phyloP scores from a whole-genome alignment of 371 early-diverging fungal species.

The Circinella minor region DNA sequence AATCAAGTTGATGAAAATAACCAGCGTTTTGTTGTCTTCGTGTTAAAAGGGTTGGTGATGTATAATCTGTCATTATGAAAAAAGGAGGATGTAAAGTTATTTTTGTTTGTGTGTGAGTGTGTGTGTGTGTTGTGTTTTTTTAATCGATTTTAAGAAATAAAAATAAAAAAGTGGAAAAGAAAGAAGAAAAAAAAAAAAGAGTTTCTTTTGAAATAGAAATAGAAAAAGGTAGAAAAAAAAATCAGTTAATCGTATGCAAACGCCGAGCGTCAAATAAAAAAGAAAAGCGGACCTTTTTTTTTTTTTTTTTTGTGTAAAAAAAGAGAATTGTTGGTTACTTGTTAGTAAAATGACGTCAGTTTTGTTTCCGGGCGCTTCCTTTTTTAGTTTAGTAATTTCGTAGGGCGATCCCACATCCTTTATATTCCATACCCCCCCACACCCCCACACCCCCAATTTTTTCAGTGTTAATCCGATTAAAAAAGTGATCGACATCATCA shows the following conservation, averaged over 20 bases:
- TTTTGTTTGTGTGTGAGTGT: not conserved
- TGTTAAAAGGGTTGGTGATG: constrained; percentile 28
- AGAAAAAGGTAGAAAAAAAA: not conserved
- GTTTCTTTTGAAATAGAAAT: not conserved
- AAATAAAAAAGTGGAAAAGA: constrained; percentile 9
- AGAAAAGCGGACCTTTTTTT: not conserved
- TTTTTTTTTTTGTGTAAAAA: no score
- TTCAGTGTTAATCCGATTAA: no score
- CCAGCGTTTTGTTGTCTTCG: constrained; percentile 41
- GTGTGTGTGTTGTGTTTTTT: no score
- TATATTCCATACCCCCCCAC: no score
- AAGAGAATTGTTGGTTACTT: no score
- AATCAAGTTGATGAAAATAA: constrained; percentile 36
- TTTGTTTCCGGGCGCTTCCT: constrained; percentile 2
- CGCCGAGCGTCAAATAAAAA: not conserved
- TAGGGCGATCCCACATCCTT: not conserved
- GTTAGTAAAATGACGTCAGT: constrained; percentile 13
- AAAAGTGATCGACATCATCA: no score
- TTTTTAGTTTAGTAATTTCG: constrained; percentile 7
- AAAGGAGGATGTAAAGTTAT: no score
- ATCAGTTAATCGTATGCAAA: no score
- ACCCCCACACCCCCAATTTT: not conserved
- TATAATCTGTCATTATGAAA: constrained; percentile 1
- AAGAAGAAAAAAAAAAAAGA: constrained; percentile 3
- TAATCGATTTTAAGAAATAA: not conserved